These are phyloP conservation scores for Boletus albobrunnescens DNA, from an alignment of 1,284 basidiomycete species.

Conservation along the genomic window DNA sequence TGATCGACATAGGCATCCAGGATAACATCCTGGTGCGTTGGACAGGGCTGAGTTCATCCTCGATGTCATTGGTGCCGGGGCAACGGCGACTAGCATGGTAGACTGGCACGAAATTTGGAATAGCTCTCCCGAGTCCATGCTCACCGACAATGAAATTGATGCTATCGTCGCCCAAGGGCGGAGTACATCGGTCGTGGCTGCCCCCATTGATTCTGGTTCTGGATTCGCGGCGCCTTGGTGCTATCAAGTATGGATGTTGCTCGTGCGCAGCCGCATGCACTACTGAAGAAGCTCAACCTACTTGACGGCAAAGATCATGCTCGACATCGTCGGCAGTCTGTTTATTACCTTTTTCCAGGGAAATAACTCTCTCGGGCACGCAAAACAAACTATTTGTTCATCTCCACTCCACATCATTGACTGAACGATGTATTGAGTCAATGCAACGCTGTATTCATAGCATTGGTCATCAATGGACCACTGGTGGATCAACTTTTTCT, in stretches of 20 bases:
- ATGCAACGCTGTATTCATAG: constrained; percentile 24
- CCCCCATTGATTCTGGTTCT: constrained; percentile 36
- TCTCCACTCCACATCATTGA: neutral
- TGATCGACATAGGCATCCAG: neutral
- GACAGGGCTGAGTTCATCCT: constrained; percentile 65
- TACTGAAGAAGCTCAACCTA: constrained; percentile 68
- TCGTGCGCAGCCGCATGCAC: constrained; percentile 36
- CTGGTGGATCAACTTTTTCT: constrained; percentile 36
- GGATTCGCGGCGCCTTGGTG: constrained; percentile 52
- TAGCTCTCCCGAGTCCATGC: constrained; percentile 36
- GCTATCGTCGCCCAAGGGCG: constrained; percentile 38
- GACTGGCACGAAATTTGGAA: constrained; percentile 50
- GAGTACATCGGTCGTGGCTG: constrained; percentile 31
- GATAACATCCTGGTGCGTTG: neutral
- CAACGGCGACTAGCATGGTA: constrained; percentile 41
- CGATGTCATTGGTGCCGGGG: constrained; percentile 66
- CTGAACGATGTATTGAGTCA: neutral
- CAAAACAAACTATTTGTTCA: constrained; percentile 76
- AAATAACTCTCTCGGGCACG: constrained; percentile 62
- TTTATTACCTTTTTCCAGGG: constrained; percentile 73
- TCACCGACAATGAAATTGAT: constrained; percentile 37
- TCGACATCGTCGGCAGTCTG: constrained; percentile 54
- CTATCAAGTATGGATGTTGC: constrained; percentile 46
- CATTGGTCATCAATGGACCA: constrained; percentile 26
- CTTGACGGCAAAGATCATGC: constrained; percentile 67